Conservation (phyloP, 192 early-diverging fungal species). For the Thamnidium elegans region DNA sequence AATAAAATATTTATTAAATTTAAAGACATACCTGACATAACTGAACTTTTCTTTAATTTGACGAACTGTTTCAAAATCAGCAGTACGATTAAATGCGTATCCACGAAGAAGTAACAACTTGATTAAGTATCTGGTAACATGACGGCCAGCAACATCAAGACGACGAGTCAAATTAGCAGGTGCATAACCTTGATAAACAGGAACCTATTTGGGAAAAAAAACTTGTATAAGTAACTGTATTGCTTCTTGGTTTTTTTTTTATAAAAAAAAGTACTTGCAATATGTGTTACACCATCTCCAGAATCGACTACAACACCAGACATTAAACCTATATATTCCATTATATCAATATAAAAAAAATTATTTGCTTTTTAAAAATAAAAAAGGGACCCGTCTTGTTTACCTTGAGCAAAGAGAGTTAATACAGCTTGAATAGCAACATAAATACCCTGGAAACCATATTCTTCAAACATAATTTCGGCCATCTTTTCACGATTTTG, state of each 20-base stretch:
- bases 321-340: slow-evolving; percentile 56
- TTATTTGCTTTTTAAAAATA: neutral
- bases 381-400: neutral
- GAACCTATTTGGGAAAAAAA: slow-evolving; percentile 44
- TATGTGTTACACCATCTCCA: slow-evolving; percentile 98
- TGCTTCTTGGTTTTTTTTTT: neutral
- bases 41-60: slow-evolving; percentile 98
- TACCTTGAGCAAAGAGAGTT: slow-evolving; percentile 97
- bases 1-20: too few species aligned
- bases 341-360: neutral
- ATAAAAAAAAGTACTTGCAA: slow-evolving; percentile 46
- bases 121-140: slow-evolving; percentile 95
- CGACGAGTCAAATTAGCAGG: slow-evolving; percentile 86
- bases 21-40: slow-evolving; percentile 84
- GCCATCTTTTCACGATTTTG: slow-evolving; percentile 91
- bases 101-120: slow-evolving; percentile 92
- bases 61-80: slow-evolving; percentile 97
- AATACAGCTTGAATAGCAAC: slow-evolving; percentile 97
- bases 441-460: slow-evolving; percentile 90
- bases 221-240: neutral
- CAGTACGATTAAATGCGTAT: slow-evolving; percentile 95
- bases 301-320: slow-evolving; percentile 99
- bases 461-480: slow-evolving; percentile 95
- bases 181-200: slow-evolving; percentile 95
- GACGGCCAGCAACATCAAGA: slow-evolving; percentile 93